Conservation (phyloP, 192 early-diverging fungal genomes). For the Neocallimastix lanati region DNA sequence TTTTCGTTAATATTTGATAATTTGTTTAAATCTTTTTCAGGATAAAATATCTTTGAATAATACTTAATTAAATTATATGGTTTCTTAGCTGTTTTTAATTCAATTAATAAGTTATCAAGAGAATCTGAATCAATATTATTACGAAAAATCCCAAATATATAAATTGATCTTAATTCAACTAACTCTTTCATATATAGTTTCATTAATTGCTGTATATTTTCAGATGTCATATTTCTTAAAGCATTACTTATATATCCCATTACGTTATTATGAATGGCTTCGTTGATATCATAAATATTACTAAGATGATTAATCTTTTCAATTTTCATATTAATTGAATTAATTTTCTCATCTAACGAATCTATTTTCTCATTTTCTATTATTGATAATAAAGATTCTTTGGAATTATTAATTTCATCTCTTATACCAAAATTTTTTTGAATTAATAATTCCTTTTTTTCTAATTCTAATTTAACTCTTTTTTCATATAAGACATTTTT, state of each 20-base stretch:
- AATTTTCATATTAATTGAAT: neutral
- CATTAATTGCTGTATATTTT: neutral
- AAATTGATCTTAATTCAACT: neutral
- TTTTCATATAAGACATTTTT: neutral
- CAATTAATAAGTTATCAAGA: neutral
- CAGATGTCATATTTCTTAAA: neutral
- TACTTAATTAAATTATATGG: neutral
- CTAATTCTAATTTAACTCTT: neutral
- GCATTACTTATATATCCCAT: neutral
- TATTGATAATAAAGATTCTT: neutral
- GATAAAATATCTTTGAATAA: neutral
- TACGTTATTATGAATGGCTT: neutral
- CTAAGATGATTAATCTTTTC: neutral
- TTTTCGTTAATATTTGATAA: too few species aligned
- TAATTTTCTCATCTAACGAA: neutral
- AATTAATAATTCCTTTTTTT: neutral
- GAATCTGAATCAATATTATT: neutral
- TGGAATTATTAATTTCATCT: neutral
- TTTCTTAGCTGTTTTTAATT: neutral
- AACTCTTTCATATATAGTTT: neutral
- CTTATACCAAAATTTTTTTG: neutral
- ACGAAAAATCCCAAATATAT: neutral
- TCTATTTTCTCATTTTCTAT: neutral
- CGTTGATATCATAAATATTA: neutral
- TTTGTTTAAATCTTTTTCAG: neutral